Evolutionary conservation across 768 basidiomycete genomes (phyloP).

Genomic region (Lentinula guzmanii): DNA sequence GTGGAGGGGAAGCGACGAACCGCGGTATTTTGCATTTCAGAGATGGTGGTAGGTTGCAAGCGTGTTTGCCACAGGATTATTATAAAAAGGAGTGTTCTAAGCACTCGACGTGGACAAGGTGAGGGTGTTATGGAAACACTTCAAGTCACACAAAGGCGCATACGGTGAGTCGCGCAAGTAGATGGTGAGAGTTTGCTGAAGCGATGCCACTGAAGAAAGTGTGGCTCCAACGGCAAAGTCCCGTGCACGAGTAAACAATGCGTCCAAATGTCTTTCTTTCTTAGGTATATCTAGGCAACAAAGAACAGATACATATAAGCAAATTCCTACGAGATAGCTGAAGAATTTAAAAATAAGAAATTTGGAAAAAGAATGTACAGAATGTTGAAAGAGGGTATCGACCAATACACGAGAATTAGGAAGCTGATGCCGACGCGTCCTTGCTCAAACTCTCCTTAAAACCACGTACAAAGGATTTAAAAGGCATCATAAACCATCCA

Average conservation of each 20-base stretch:
- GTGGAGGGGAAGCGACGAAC: background rate
- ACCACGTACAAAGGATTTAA: constrained; percentile 60
- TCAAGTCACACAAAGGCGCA: background rate
- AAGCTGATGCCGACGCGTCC: background rate
- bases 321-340: background rate
- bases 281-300: background rate
- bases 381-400: background rate
- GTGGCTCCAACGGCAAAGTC: background rate
- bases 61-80: constrained; percentile 12
- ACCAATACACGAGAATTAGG: background rate
- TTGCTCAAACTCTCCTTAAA: constrained; percentile 54
- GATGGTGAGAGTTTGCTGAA: constrained; percentile 10
- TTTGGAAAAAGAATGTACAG: background rate
- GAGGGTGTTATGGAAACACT: background rate
- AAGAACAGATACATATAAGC: background rate
- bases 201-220: constrained; percentile 4
- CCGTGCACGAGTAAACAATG: background rate
- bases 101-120: background rate
- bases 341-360: background rate
- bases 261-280: background rate
- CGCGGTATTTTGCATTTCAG: background rate
- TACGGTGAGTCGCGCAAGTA: background rate
- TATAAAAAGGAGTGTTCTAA: background rate
- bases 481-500: constrained; percentile 58
- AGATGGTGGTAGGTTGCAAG: background rate